Base-by-base conservation (phyloP, 345 rosid species). In the Populus euphratica region DNA sequence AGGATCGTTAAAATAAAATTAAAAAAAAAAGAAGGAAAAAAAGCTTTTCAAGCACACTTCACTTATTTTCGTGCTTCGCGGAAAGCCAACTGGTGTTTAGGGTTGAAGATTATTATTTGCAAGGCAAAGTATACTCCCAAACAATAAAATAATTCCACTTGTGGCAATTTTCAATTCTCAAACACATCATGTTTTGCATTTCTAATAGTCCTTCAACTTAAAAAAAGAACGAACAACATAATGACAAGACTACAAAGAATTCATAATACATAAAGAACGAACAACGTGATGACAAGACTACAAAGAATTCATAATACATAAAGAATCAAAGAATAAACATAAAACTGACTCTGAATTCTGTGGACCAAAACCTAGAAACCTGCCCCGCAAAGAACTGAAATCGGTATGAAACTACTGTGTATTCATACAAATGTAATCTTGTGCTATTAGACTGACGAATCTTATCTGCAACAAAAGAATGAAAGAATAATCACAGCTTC, bases 401-500 rank as follows among this genome's bases (percentile, higher is more conserved):
- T 52, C 33, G 38, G 79, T 78, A 70, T 76, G 82, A 73, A 77
- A 54, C 71, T 78, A 73, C 72, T 43, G 77, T 43, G 74, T 73
- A 70, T 78, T 69, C 78, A 75, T 70, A 79, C 77, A 76, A 47
- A 78, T 75, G 80, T n/a, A 73, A 73, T 78, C 62, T 43, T 70
- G 68, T 69, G 66, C 78, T 78, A 73, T 70, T 25, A 29, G 54
- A 63, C 63, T 50, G 63, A 50, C 71, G 64, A 23, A 59, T 74
- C 79, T 80, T 87, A 83, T 85, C 85, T 84, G 90, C 89, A 81
- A 81, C 77, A 73, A 87, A 89, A 86, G 90, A 90, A 90, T 86
- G 85, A 89, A 89, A 86, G 87, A 87, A 87, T 86, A 39, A 73
- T 75, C 73, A 86, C 85, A 69, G 59, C 74, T 76, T 79, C 75